phyloP scores from a whole-genome alignment of 176 grass and related monocot species.

The Carex littledalei region DNA sequence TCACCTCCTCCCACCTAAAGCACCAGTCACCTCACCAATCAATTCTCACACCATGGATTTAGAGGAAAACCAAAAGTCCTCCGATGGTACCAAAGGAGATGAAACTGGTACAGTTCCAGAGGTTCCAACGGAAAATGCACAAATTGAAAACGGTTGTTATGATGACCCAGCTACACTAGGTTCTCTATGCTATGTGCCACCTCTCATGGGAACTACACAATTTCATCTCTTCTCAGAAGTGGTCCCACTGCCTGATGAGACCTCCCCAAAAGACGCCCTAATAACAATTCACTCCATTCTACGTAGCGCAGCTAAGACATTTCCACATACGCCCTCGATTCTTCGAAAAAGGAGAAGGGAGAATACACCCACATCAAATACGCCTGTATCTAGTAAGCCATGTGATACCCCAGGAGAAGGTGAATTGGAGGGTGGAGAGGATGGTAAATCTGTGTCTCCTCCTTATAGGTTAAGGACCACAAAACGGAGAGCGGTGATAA shows the following conservation, averaged over 20 bases:
- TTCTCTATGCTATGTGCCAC: slow-evolving; percentile 70
- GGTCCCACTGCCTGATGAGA: slow-evolving; percentile 8
- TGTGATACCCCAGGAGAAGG: slow-evolving; percentile 33
- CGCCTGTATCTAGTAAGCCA: slow-evolving; percentile 27
- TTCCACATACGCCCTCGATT: slow-evolving; percentile 78
- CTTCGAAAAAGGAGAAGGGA: slow-evolving; percentile 73
- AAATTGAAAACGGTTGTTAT: not conserved
- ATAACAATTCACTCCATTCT: slow-evolving; percentile 68
- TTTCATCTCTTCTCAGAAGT: slow-evolving; percentile 34
- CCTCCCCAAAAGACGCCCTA: slow-evolving; percentile 16
- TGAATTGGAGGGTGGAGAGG: not conserved
- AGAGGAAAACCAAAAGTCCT: not conserved
- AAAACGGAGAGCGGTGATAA: slow-evolving; percentile 57
- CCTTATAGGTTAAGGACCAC: slow-evolving; percentile 53
- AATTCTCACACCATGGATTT: slow-evolving; percentile 1
- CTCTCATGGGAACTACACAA: slow-evolving; percentile 38
- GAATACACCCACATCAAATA: slow-evolving; percentile 24
- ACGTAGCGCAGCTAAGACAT: slow-evolving; percentile 68
- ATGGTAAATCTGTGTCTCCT: slow-evolving; percentile 61
- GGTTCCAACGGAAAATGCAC: not conserved
- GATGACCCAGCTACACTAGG: slow-evolving; percentile 42
- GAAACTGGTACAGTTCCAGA: not conserved
- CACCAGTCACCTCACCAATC: slow-evolving; percentile 11
- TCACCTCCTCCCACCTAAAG: not conserved
- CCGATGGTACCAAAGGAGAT: not conserved